Evolutionary conservation across 2,329 filamentous ascomycete genomes (phyloP).

Genomic region (Pseudofabraea citricarpa): DNA sequence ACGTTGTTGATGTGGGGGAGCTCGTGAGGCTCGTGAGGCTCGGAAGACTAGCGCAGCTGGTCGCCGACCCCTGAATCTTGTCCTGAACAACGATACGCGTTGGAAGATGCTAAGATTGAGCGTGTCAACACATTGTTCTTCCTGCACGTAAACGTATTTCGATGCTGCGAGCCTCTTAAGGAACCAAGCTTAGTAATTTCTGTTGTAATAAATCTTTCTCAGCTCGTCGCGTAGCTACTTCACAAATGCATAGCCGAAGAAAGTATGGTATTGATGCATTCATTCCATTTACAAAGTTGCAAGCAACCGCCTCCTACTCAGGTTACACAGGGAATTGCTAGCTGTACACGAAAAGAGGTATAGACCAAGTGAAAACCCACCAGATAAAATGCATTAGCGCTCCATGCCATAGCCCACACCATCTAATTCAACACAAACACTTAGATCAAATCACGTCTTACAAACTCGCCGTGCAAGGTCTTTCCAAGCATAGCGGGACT

Average conservation of each 20-base stretch:
- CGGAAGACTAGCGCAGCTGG: neutral
- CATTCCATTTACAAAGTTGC: neutral
- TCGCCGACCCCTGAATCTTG: neutral
- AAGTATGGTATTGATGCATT: neutral
- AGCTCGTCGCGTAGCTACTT: too few species aligned
- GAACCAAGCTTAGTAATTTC: too few species aligned
- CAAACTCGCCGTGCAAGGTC: constrained; percentile 90
- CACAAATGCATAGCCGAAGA: too few species aligned
- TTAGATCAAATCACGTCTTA: constrained; percentile 91
- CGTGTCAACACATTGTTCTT: too few species aligned
- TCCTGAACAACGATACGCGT: too few species aligned
- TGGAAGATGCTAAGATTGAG: too few species aligned
- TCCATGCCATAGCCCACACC: constrained; percentile 19
- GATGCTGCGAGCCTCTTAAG: too few species aligned
- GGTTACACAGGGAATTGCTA: constrained; percentile 22
- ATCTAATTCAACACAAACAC: constrained; percentile 20
- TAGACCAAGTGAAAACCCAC: constrained; percentile 20
- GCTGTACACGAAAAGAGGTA: constrained; percentile 29
- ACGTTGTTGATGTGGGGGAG: constrained; percentile 6
- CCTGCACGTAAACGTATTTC: too few species aligned
- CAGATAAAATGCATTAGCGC: constrained; percentile 24
- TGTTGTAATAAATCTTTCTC: too few species aligned
- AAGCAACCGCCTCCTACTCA: constrained; percentile 1
- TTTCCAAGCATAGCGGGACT: constrained; percentile 90
- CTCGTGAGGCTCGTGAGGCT: too few species aligned